Percentiles rank a stretch among this genome's conserved stretches.
Evolutionary conservation across 2,329 filamentous ascomycete species (phyloP).

Genomic region (Aspergillus hiratsukae): DNA sequence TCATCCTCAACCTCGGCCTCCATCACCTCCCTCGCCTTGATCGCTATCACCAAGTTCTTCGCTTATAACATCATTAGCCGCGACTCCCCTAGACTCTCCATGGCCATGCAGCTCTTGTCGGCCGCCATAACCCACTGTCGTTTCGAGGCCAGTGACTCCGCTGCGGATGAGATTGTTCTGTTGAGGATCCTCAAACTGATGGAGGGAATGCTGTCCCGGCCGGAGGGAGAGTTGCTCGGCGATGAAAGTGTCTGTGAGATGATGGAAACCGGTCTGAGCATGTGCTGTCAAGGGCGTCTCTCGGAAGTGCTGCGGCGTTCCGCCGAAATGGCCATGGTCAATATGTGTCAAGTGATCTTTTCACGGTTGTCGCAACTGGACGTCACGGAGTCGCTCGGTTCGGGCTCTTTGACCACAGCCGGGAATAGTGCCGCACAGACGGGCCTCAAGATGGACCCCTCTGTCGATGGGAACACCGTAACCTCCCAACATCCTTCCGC

Average conservation of each 20-base stretch:
- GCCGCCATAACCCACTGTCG: slow-evolving; percentile 95
- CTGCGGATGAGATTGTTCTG: slow-evolving; percentile 91
- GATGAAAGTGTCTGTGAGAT: slow-evolving; percentile 99
- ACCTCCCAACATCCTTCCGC: slow-evolving; percentile 47
- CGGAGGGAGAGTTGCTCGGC: slow-evolving; percentile 86
- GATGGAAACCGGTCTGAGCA: slow-evolving; percentile 97
- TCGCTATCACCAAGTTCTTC: slow-evolving; percentile 93
- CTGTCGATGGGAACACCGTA: slow-evolving; percentile 61
- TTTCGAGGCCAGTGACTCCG: slow-evolving; percentile 92
- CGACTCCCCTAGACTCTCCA: slow-evolving; percentile 77
- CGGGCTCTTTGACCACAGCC: slow-evolving; percentile 61
- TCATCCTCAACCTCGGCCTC: slow-evolving; percentile 93
- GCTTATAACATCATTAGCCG: slow-evolving; percentile 86
- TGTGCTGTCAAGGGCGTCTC: slow-evolving; percentile 90
- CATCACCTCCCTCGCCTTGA: slow-evolving; percentile 89
- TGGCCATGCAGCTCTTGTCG: slow-evolving; percentile 91
- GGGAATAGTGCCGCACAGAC: slow-evolving; percentile 60
- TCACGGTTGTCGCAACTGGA: slow-evolving; percentile 85
- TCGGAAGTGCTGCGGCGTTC: slow-evolving; percentile 86
- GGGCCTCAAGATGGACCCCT: slow-evolving; percentile 78
- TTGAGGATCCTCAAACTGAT: slow-evolving; percentile 93
- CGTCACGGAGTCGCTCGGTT: slow-evolving; percentile 65
- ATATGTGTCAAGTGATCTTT: slow-evolving; percentile 99
- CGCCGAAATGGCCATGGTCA: slow-evolving; percentile 94
- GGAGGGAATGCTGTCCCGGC: slow-evolving; percentile 96